Evolutionary conservation across 2,329 filamentous ascomycete species (phyloP).

Genomic region (Trichophyton equinum): DNA sequence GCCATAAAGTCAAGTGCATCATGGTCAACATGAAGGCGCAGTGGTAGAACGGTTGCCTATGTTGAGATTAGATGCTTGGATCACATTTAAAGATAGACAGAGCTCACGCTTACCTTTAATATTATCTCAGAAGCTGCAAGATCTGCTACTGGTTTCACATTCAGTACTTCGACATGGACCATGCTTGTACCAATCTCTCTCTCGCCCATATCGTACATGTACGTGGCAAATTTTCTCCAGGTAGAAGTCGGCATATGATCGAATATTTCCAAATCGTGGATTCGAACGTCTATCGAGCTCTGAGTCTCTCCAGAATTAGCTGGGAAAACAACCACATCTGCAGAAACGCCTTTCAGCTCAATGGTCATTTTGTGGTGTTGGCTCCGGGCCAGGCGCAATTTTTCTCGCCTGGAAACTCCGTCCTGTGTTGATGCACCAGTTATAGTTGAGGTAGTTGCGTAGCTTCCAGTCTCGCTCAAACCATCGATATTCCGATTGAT

Average conservation of each 20-base stretch:
- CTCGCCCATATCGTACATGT: conserved; percentile 75
- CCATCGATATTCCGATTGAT: conserved; percentile 88
- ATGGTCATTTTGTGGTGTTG: conserved; percentile 92
- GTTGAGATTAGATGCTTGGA: neutral
- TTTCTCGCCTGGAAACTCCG: conserved; percentile 37
- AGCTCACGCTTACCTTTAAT: conserved; percentile 44
- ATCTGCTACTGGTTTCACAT: conserved; percentile 71
- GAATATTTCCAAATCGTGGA: conserved; percentile 77
- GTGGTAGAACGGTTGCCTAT: conserved; percentile 59
- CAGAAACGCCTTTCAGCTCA: conserved; percentile 71
- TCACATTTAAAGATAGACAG: neutral
- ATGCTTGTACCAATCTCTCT: conserved; percentile 78
- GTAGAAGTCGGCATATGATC: conserved; percentile 91
- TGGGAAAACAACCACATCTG: conserved; percentile 71
- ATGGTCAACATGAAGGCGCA: conserved; percentile 90
- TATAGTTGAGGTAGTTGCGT: conserved; percentile 56
- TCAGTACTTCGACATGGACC: conserved; percentile 79
- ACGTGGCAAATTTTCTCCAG: conserved; percentile 96
- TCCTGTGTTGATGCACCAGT: conserved; percentile 27
- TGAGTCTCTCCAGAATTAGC: conserved; percentile 66
- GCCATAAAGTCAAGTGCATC: conserved; percentile 95
- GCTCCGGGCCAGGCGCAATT: conserved; percentile 67
- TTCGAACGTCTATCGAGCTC: conserved; percentile 71
- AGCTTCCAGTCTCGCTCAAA: conserved; percentile 77
- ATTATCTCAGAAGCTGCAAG: conserved; percentile 84